These are phyloP conservation scores for Trypanosoma cruzi DNA, from an alignment of 208 protist genomes.

Conservation along the genomic window DNA sequence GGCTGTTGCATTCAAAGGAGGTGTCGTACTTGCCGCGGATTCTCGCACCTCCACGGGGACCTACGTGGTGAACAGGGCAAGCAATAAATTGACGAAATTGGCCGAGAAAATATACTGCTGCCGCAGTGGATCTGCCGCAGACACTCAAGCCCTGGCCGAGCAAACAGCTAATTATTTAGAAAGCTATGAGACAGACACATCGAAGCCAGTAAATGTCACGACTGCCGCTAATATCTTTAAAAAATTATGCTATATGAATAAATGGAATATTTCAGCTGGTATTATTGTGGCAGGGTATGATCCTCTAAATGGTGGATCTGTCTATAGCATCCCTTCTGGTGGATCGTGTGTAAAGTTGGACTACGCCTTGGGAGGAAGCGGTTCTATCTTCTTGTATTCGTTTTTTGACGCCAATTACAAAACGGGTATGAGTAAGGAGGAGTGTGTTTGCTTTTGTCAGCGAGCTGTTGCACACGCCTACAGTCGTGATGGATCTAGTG, in stretches of 20 bases:
- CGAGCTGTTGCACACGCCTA: constrained; percentile 97
- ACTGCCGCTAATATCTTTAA: constrained; percentile 97
- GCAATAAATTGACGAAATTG: constrained; percentile 98
- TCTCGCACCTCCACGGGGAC: constrained; percentile 96
- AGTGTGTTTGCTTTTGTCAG: constrained; percentile 95
- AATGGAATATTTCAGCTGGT: constrained; percentile 95
- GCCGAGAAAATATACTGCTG: constrained; percentile 97
- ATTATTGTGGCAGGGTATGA: constrained; percentile 99
- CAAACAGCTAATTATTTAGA: constrained; percentile 93
- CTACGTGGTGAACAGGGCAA: constrained; percentile 98
- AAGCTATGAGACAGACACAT: constrained; percentile 92
- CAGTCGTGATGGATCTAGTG: constrained; percentile 98
- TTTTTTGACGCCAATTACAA: constrained; percentile 98
- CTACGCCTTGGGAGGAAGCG: constrained; percentile 96
- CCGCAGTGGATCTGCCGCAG: constrained; percentile 98
- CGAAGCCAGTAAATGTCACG: constrained; percentile 88
- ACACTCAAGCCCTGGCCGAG: constrained; percentile 97
- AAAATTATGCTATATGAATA: constrained; percentile 97
- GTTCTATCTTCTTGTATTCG: constrained; percentile 99
- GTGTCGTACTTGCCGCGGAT: constrained; percentile 98
- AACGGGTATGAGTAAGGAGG: constrained; percentile 96
- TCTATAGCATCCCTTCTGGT: constrained; percentile 97
- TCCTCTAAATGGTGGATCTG: constrained; percentile 94
- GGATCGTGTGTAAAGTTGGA: constrained; percentile 94
- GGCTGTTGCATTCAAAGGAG: constrained; percentile 96